These are phyloP conservation scores for Pythium guiyangense DNA, from an alignment of 352 stramenopile species.

Conservation along the genomic window DNA sequence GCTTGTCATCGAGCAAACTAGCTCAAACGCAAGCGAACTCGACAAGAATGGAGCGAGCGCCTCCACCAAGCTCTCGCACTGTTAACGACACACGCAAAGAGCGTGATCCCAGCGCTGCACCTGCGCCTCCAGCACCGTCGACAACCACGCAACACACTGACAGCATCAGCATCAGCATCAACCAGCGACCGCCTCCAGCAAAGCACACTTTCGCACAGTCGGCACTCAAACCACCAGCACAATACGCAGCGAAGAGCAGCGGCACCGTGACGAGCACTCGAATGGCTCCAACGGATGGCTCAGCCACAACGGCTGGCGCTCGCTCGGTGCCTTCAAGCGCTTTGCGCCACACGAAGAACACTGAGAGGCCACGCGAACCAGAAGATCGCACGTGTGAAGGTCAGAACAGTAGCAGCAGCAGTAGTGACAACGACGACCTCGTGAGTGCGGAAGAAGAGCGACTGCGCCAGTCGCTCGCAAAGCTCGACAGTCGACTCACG, in stretches of 20 bases:
- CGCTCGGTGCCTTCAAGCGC: background rate
- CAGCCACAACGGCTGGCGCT: too few relatives aligned
- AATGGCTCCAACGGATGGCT: too few relatives aligned
- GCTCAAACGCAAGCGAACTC: background rate
- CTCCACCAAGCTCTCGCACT: too few relatives aligned
- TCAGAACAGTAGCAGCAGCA: background rate
- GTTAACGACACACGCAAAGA: too few relatives aligned
- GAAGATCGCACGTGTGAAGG: background rate
- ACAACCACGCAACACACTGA: too few relatives aligned
- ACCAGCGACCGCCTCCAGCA: background rate
- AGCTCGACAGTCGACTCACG: constrained; percentile 36
- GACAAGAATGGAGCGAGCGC: too few relatives aligned
- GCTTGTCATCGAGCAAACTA: too few relatives aligned
- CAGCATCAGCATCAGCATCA: too few relatives aligned
- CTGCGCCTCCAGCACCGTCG: too few relatives aligned
- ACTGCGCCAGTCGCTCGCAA: constrained; percentile 52
- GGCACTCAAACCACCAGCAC: constrained; percentile 2
- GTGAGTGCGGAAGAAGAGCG: constrained; percentile 33
- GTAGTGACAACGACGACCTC: constrained; percentile 23
- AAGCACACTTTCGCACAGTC: background rate
- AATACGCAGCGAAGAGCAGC: background rate
- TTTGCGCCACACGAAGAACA: background rate
- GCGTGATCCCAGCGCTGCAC: too few relatives aligned
- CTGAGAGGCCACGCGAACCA: background rate
- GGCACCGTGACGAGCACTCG: too few relatives aligned